These are phyloP conservation scores for Clonostachys sp. DNA, from an alignment of 2,329 filamentous ascomycete species.

Conservation along the genomic window DNA sequence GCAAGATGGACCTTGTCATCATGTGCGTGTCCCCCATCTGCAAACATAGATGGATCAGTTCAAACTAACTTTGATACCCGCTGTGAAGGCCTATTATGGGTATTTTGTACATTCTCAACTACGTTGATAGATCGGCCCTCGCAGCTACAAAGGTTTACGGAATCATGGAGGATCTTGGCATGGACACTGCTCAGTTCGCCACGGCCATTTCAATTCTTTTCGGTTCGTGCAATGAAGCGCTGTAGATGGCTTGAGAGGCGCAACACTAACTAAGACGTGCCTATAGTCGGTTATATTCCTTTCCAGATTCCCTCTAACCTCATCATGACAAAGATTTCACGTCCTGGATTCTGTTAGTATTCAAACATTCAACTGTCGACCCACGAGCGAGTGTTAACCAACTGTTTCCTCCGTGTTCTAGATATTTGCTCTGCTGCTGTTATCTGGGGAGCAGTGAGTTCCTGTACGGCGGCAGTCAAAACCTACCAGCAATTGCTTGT, in stretches of 20 bases:
- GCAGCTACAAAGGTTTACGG: conserved; percentile 30
- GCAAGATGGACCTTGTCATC: conserved; percentile 13
- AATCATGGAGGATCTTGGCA: conserved; percentile 28
- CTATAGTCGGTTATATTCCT: conserved; percentile 33
- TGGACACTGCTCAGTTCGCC: conserved; percentile 25
- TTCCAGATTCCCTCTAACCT: conserved; percentile 44
- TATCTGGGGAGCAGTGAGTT: conserved; percentile 39
- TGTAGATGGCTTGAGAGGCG: background rate
- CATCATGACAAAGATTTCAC: conserved; percentile 41
- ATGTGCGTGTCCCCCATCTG: conserved; percentile 3
- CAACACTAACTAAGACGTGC: background rate
- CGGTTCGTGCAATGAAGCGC: conserved; percentile 6
- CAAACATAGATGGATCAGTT: background rate
- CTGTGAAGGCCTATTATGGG: conserved; percentile 14
- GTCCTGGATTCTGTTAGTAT: conserved; percentile 33
- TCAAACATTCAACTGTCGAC: background rate
- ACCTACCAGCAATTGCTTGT: conserved; percentile 23
- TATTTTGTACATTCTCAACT: conserved; percentile 31
- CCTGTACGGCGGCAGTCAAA: conserved; percentile 25
- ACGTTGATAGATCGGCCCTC: conserved; percentile 29
- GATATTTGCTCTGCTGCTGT: conserved; percentile 23
- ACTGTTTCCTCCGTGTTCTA: background rate
- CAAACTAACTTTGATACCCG: background rate
- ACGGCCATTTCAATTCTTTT: conserved; percentile 36
- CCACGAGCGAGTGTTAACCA: background rate